Conservation (phyloP, 148 eudicot genomes). For the Amaranthus hypochondriacus region DNA sequence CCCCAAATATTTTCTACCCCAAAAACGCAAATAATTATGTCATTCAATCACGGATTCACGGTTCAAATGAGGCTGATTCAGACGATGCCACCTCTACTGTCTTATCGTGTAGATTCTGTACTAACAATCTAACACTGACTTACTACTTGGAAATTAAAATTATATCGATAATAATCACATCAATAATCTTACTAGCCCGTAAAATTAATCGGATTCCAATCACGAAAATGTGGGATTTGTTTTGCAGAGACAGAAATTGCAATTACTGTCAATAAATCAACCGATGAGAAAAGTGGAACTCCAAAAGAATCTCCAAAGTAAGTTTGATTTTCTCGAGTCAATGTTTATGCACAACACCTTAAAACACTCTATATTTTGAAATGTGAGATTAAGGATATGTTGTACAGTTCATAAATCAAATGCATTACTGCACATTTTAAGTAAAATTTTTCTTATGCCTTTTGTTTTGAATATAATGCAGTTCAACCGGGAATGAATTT, state of each 20-base stretch:
- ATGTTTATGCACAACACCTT: not conserved
- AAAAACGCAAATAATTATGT: no score
- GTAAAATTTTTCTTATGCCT: conserved; percentile 1
- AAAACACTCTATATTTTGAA: not conserved
- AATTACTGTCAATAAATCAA: conserved; percentile 26
- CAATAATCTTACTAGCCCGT: no score
- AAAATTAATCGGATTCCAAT: not conserved
- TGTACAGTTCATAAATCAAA: not conserved
- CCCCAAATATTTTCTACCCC: no score
- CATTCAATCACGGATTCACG: no score
- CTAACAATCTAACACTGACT: no score
- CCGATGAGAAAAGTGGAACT: conserved; percentile 34
- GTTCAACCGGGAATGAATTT: conserved; percentile 34
- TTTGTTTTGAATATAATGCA: conserved; percentile 19
- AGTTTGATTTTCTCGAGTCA: conserved; percentile 11
- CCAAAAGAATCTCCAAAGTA: conserved; percentile 41
- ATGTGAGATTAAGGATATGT: not conserved
- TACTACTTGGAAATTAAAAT: no score
- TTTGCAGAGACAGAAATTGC: conserved; percentile 30
- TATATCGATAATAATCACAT: no score
- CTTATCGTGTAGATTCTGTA: no score
- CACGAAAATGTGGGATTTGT: not conserved
- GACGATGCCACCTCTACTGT: no score
- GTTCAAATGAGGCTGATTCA: no score
- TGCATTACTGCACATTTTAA: not conserved